phyloP scores from a whole-genome alignment of 768 basidiomycete genomes.

The Trametes sanguinea region DNA sequence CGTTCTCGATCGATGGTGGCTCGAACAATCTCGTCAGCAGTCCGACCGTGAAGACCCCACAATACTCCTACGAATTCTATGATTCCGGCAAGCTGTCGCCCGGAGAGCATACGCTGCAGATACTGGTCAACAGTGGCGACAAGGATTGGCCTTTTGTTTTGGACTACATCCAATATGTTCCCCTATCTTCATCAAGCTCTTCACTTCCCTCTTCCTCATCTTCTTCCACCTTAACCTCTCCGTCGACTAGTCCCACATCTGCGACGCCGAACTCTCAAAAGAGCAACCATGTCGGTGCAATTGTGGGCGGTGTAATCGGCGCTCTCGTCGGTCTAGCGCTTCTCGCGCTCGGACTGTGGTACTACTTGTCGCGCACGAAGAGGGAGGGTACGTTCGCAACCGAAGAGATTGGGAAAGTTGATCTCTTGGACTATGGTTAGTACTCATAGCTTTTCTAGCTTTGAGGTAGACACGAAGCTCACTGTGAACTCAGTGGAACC shows the following conservation, averaged over 20 bases:
- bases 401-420: background rate
- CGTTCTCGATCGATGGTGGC: constrained; percentile 5
- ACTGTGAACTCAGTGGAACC: background rate
- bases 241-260: too few relatives aligned
- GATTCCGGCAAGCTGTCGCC: background rate
- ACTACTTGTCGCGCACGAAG: background rate
- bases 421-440: background rate
- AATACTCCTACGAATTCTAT: constrained; percentile 10
- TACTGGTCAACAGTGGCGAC: constrained; percentile 7
- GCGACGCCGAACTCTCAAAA: background rate
- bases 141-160: constrained; percentile 10
- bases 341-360: background rate
- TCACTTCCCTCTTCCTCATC: background rate
- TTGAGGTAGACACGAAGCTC: too few relatives aligned
- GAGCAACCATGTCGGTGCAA: background rate
- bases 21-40: constrained; percentile 1
- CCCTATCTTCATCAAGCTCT: background rate
- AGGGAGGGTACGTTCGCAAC: background rate
- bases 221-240: background rate
- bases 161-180: constrained; percentile 10
- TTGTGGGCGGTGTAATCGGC: background rate
- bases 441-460: too few relatives aligned
- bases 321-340: background rate
- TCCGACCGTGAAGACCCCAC: background rate
- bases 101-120: constrained; percentile 7